Conservation (phyloP, 2,329 filamentous ascomycete species). For the Arthrobotrys sinensis region DNA sequence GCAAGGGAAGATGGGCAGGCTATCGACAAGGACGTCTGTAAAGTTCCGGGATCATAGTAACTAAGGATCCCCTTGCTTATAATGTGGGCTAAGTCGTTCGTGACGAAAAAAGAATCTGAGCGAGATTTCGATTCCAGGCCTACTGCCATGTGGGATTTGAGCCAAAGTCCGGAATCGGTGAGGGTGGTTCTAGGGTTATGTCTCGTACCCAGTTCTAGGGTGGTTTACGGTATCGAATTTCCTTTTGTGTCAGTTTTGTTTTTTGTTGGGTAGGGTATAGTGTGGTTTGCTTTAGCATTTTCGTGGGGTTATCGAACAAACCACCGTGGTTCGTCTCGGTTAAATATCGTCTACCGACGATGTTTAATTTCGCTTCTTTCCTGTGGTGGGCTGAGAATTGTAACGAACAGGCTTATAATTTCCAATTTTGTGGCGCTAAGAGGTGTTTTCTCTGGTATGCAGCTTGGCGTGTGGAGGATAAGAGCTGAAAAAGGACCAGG, state of each 20-base stretch:
- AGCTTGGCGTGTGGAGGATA: slow-evolving; percentile 36
- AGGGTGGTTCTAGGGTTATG: slow-evolving; percentile 20
- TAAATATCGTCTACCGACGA: slow-evolving; percentile 56
- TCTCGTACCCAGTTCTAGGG: no score
- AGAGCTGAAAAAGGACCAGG: slow-evolving; percentile 16
- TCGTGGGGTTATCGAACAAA: slow-evolving; percentile 27
- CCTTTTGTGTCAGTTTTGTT: slow-evolving; percentile 27
- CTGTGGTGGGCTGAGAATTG: slow-evolving; percentile 25
- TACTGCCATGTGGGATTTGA: slow-evolving; percentile 22
- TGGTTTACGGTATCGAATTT: slow-evolving; percentile 54
- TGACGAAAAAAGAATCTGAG: slow-evolving; percentile 18
- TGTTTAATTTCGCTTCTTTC: slow-evolving; percentile 52
- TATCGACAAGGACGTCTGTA: slow-evolving; percentile 4
- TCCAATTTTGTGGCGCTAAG: slow-evolving; percentile 44
- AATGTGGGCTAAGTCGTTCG: slow-evolving; percentile 11
- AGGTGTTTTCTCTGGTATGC: slow-evolving; percentile 13
- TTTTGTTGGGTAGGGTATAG: slow-evolving; percentile 23
- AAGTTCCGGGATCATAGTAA: background rate
- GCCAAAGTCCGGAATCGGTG: slow-evolving; percentile 28
- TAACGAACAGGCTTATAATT: slow-evolving; percentile 23
- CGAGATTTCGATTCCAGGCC: slow-evolving; percentile 14
- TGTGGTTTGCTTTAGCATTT: background rate
- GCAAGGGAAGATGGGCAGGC: slow-evolving; percentile 12
- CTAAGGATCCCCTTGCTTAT: slow-evolving; percentile 19
- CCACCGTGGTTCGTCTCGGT: slow-evolving; percentile 44